Percentiles rank a stretch among this genome's conserved stretches.
phyloP scores from a whole-genome alignment of 768 basidiomycete species.

The Suillus alpinus region DNA sequence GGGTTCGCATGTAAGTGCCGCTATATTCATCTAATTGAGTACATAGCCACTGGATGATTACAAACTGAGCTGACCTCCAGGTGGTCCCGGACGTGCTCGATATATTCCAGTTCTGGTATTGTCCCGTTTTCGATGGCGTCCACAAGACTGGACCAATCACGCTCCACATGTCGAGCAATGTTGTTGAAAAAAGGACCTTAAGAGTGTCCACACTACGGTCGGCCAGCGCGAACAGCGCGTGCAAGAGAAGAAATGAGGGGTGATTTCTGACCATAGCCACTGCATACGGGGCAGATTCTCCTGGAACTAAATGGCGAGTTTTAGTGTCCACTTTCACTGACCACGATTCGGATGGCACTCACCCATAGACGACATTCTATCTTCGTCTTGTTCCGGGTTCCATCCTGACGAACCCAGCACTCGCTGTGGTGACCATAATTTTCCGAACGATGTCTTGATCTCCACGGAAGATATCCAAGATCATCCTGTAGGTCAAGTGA shows the following conservation, averaged over 20 bases:
- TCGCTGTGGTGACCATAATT: constrained; percentile 9
- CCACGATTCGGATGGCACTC: neutral
- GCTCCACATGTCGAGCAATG: constrained; percentile 24
- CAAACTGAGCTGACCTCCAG: constrained; percentile 12
- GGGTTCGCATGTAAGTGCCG: constrained; percentile 14
- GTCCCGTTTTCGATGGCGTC: constrained; percentile 14
- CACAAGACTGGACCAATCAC: constrained; percentile 21
- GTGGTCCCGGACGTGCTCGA: constrained; percentile 12
- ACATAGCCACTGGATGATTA: neutral
- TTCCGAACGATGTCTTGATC: neutral
- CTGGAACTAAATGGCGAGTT: constrained; percentile 2
- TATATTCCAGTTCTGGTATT: constrained; percentile 19
- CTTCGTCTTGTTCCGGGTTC: constrained; percentile 13
- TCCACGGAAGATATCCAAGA: neutral
- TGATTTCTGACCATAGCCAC: constrained; percentile 12
- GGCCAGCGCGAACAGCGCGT: constrained; percentile 16
- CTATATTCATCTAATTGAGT: neutral
- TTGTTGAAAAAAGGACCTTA: constrained; percentile 13
- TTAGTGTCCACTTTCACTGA: neutral
- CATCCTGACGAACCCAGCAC: constrained; percentile 7
- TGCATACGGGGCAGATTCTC: constrained; percentile 9
- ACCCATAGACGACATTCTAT: constrained; percentile 2
- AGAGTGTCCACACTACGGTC: constrained; percentile 13
- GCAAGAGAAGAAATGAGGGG: constrained; percentile 14
- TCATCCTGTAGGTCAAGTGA: neutral